A percentile compares a stretch with the other conserved stretches of the same genome.
phyloP scores from a whole-genome alignment of 139 green algal genomes.

The Chlamydomonas schloesseri region DNA sequence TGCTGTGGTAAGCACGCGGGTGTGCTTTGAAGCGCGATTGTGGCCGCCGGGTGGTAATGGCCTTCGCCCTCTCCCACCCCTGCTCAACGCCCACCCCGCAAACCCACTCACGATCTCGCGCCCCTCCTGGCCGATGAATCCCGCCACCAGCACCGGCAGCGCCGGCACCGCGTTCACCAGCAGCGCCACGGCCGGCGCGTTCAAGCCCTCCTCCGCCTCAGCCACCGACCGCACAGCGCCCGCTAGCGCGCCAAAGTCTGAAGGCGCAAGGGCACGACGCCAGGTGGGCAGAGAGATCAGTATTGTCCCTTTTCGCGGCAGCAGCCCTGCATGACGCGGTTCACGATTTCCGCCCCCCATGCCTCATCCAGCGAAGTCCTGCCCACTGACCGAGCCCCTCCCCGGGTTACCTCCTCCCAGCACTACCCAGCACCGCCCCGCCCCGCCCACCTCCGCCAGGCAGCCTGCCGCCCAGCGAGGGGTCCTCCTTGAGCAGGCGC shows the following conservation, averaged over 20 bases:
- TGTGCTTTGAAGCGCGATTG: no score
- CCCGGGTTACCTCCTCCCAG: no score
- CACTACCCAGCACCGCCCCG: no score
- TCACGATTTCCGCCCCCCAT: background rate
- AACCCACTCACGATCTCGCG: slow-evolving; percentile 49
- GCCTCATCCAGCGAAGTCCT: no score
- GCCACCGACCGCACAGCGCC: background rate
- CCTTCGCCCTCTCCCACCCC: no score
- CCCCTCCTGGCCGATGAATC: slow-evolving; percentile 55
- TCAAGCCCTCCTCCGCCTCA: slow-evolving; percentile 38
- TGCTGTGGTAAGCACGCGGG: background rate
- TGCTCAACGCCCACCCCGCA: no score
- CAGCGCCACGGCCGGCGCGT: slow-evolving; percentile 17
- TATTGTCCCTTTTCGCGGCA: no score
- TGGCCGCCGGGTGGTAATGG: no score
- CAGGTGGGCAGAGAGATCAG: no score
- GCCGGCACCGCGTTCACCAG: slow-evolving; percentile 47
- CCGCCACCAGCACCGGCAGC: slow-evolving; percentile 54
- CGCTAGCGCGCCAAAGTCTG: slow-evolving; percentile 15
- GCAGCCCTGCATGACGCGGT: no score
- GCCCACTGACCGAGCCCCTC: no score
- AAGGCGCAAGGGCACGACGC: background rate
- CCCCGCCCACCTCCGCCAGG: slow-evolving; percentile 9
- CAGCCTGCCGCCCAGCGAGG: slow-evolving; percentile 30
- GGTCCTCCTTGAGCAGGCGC: slow-evolving; percentile 43